Percentiles rank a stretch among this genome's conserved stretches.
Evolutionary conservation across 2,329 filamentous ascomycete genomes (phyloP).

Genomic region (Ustulina deusta): DNA sequence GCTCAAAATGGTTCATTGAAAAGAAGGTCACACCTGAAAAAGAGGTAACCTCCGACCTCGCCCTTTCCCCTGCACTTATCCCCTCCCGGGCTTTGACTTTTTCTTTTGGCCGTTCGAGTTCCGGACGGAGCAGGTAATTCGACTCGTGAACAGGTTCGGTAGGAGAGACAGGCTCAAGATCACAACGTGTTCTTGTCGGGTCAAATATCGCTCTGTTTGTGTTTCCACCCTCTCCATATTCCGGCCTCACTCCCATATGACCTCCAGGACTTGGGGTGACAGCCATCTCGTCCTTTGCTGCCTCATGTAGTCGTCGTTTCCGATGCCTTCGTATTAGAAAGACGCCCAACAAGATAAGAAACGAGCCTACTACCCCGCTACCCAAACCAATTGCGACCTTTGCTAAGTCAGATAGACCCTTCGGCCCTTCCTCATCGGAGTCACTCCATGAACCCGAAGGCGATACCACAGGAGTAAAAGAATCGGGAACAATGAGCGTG

Average conservation of each 20-base stretch:
- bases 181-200: not conserved
- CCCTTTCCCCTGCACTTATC: not conserved
- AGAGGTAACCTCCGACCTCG: not conserved
- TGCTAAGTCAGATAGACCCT: not conserved
- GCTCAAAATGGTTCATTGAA: not conserved
- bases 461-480: not conserved
- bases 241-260: not conserved
- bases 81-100: not conserved
- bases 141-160: not conserved
- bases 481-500: not conserved
- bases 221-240: not conserved
- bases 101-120: not conserved
- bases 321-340: conserved; percentile 14
- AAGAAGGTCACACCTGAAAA: conserved; percentile 1
- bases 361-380: conserved; percentile 2
- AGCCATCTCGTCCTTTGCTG: not conserved
- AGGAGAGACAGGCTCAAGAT: conserved; percentile 6
- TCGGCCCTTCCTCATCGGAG: not conserved
- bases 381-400: conserved; percentile 18
- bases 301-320: not conserved
- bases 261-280: not conserved
- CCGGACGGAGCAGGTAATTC: not conserved
- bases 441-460: not conserved
- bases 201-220: not conserved
- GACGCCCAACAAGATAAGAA: conserved; percentile 9